Evolutionary conservation across 139 green algal species (phyloP), one percentile per base, ranked within the genome.

Genomic region (Picochlorum costavermella): DNA sequence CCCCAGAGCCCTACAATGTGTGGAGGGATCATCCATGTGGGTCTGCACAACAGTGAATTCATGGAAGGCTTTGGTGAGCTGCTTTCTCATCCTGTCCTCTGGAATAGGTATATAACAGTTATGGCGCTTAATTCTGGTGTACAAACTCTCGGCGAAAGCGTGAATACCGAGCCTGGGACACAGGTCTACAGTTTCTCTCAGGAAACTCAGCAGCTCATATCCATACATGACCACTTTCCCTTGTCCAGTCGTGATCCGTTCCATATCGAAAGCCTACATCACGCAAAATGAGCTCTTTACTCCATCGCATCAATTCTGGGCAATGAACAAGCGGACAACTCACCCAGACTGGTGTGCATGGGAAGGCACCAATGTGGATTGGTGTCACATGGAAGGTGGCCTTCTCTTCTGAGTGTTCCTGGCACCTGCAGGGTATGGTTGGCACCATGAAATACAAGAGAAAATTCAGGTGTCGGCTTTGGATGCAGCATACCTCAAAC

Each of bases 71-170:
- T 51, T 51, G 45, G 45, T 51, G 45, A 51, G 45, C 45, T 51
- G 45, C 45, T 51, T 51, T 51, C 45, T 51, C 45, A 51, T 51
- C 45, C 45, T 51, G 45, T 51, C 45, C 45, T 51, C 45, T 51
- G 45, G 45, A 51, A 51, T 51, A 51, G 45, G 45, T 51, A 51
- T 51, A 51, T 51, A 51, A 51, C 45, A 51, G 45, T 51, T 51
- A 51, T 51, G 45, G 12, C 45, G 45, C 45, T 51, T 51, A 51
- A 51, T 51, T 51, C 45, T 26, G 45, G 45, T 13, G 12, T 51
- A 51, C 2, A 51, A 51, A 51, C 45, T 51, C 45, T 51, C 45
- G 4, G 45, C 45, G 45, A 51, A 51, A 51, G 45, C 45, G 45
- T 51, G 45, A 13, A 51, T 51, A 26, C 45, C 45, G 45, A 51